These are phyloP conservation scores for Ploettnerulaceae sp. DNA, from an alignment of 2,329 filamentous ascomycete species.

Conservation along the genomic window DNA sequence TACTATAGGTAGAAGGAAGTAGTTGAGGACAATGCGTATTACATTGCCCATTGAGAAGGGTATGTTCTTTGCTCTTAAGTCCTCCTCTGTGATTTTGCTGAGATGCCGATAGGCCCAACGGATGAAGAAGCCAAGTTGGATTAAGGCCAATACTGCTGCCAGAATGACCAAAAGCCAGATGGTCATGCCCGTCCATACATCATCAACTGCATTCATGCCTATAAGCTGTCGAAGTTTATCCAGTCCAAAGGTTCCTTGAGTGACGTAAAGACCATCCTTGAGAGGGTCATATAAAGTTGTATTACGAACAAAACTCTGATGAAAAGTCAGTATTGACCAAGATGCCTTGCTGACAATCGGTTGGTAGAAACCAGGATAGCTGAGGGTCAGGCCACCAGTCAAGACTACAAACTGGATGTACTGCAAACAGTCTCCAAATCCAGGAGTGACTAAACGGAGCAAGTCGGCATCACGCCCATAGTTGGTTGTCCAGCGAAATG, in stretches of 20 bases:
- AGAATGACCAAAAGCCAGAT: constrained; percentile 82
- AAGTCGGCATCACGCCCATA: constrained; percentile 92
- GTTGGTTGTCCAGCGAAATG: constrained; percentile 97
- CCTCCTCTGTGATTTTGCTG: constrained; percentile 72
- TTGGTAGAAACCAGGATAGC: constrained; percentile 92
- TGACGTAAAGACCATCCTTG: constrained; percentile 80
- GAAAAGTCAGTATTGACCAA: constrained; percentile 92
- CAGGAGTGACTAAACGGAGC: constrained; percentile 85
- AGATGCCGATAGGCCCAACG: constrained; percentile 73
- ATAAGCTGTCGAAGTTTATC: constrained; percentile 74
- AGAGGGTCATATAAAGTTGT: constrained; percentile 61
- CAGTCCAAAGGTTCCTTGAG: constrained; percentile 73
- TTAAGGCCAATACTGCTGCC: constrained; percentile 58
- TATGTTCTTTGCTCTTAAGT: constrained; percentile 84
- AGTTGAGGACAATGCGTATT: constrained; percentile 86
- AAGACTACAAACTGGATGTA: constrained; percentile 92
- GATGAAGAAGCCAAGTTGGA: constrained; percentile 69
- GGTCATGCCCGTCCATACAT: constrained; percentile 93
- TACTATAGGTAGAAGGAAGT: constrained; percentile 81
- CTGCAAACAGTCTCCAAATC: constrained; percentile 93
- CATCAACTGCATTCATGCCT: constrained; percentile 68
- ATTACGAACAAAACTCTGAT: constrained; percentile 76
- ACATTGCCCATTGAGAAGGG: constrained; percentile 78
- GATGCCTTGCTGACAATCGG: constrained; percentile 81
- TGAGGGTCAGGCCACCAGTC: constrained; percentile 79